Percentiles rank a stretch among this genome's conserved stretches.
Evolutionary conservation across 75 land plant genomes (phyloP).

Genomic region (Cupressus sempervirens): DNA sequence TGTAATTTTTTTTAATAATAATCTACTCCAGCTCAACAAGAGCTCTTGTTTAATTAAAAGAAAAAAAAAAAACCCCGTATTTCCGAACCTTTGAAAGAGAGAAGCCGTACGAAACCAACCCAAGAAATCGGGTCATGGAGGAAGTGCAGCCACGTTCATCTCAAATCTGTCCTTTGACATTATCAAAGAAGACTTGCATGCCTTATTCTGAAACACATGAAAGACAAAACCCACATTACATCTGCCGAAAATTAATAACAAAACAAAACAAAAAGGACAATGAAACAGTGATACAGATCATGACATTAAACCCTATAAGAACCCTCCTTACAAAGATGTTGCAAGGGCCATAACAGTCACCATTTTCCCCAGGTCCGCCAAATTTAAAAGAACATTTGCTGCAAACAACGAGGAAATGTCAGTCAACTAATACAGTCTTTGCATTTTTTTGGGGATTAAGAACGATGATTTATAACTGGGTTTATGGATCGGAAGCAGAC

Average conservation of each 20-base stretch:
- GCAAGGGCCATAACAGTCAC: not conserved
- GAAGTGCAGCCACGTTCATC: not conserved
- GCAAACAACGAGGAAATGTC: not conserved
- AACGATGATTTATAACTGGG: not conserved
- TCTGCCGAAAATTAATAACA: not conserved
- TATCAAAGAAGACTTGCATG: not conserved
- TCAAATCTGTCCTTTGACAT: not conserved
- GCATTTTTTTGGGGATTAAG: not conserved
- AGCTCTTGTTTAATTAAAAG: too few relatives aligned
- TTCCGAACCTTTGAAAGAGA: too few relatives aligned
- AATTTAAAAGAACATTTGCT: not conserved
- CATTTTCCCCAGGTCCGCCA: not conserved
- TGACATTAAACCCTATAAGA: not conserved
- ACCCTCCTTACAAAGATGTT: not conserved
- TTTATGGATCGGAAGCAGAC: slow-evolving; percentile 8
- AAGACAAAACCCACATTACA: not conserved
- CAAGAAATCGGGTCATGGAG: not conserved
- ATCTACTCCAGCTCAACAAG: too few relatives aligned
- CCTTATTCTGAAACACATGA: not conserved
- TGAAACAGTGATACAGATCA: not conserved
- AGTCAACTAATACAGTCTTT: not conserved
- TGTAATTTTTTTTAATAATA: too few relatives aligned
- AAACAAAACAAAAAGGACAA: not conserved
- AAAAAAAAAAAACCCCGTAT: too few relatives aligned
- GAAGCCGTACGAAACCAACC: not conserved